A percentile compares a stretch with the other conserved stretches of the same genome.
Evolutionary conservation across 306 rosid species (phyloP).

Genomic region (Rosa lucieae): DNA sequence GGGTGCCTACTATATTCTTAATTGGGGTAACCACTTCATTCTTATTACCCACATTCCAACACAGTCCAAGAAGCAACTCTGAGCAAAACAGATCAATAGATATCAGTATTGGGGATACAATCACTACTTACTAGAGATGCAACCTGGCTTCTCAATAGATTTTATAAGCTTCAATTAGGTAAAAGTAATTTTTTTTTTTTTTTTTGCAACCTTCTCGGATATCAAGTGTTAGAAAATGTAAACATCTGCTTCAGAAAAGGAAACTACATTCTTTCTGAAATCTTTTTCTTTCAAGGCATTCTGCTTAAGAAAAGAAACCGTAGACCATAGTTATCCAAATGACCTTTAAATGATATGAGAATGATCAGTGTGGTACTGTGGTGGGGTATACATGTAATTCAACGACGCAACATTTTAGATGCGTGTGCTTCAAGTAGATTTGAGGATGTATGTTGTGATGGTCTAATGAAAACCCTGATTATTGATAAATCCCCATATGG

Average conservation of each 20-base stretch:
- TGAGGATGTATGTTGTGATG: background rate
- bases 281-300: background rate
- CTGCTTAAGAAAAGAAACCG: background rate
- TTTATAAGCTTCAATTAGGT: background rate
- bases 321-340: background rate
- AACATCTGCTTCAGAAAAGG: background rate
- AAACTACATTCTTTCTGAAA: background rate
- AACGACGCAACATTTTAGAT: background rate
- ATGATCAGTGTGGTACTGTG: background rate
- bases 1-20: conserved; percentile 21
- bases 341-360: background rate
- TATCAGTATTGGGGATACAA: background rate
- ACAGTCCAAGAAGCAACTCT: background rate
- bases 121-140: background rate
- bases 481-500: background rate
- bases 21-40: background rate
- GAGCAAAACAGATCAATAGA: background rate
- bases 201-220: background rate
- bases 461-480: background rate
- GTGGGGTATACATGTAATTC: background rate
- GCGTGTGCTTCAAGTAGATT: background rate
- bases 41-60: background rate
- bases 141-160: background rate
- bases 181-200: too few relatives aligned
- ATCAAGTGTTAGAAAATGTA: background rate